phyloP scores from a whole-genome alignment of 2,329 filamentous ascomycete genomes.

The Exophiala bonariae region DNA sequence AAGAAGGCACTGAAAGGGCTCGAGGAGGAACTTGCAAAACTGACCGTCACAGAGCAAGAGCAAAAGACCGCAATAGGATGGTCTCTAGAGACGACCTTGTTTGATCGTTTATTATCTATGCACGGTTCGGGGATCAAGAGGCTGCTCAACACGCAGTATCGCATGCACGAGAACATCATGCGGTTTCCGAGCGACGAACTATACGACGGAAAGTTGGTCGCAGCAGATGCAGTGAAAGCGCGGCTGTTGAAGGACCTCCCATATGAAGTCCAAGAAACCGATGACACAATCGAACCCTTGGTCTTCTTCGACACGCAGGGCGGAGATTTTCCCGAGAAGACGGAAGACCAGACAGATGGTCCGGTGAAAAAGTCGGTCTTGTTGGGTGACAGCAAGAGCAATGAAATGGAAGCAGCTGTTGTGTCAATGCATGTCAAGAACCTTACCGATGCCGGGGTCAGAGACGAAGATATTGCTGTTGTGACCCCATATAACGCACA shows the following conservation, averaged over 20 bases:
- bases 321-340: conserved; percentile 82
- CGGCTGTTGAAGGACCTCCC: conserved; percentile 75
- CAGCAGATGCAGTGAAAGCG: conserved; percentile 73
- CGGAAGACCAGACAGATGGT: conserved; percentile 67
- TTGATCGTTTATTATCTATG: conserved; percentile 79
- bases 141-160: conserved; percentile 96
- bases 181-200: conserved; percentile 85
- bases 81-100: conserved; percentile 84
- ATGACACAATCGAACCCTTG: conserved; percentile 83
- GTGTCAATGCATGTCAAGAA: conserved; percentile 75
- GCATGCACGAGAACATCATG: conserved; percentile 98
- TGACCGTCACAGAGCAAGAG: conserved; percentile 33
- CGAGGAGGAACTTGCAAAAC: conserved; percentile 38
- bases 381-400: conserved; percentile 80
- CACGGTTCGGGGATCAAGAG: conserved; percentile 84
- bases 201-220: conserved; percentile 78
- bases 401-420: conserved; percentile 83
- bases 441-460: conserved; percentile 77
- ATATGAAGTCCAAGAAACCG: conserved; percentile 74
- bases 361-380: conserved; percentile 50
- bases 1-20: conserved; percentile 44
- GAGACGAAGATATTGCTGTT: conserved; percentile 81
- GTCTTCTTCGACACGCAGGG: conserved; percentile 97
- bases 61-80: conserved; percentile 47
- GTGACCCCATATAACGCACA: conserved; percentile 97